Evolutionary conservation across 305 asterid genomes (phyloP), one percentile per base, ranked within the genome.

Genomic region (Solanum aculeatissimum): DNA sequence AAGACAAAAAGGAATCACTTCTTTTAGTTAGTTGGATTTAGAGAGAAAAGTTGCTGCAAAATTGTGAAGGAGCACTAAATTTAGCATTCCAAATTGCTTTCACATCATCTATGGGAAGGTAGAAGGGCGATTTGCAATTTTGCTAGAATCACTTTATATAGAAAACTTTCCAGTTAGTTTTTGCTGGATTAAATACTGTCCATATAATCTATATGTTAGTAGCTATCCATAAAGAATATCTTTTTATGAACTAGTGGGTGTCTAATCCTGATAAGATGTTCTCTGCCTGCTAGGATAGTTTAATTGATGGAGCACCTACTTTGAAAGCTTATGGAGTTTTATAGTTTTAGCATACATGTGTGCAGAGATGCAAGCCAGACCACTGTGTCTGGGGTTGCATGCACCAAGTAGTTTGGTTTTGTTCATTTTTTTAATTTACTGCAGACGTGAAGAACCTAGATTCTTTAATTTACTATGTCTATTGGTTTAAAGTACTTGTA

Each of bases 401-500:
- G 82, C 25, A 49, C 63, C 2, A 75, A 25, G n/a, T 75, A 5
- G 45, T 75, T 47, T 49, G 25, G 42, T 16, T 74, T 74, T 45
- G 60, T 23, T 45, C 42, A 9, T 74, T 15, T 74, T 14, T 35
- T 74, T 47, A 25, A 47, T 74, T 74, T 45, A 74, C 81, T 25
- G 42, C 42, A 45, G 60, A 74, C 7, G 32, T 71, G 15, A 74
- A 74, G 42, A 74, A 74, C 45, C 82, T 27, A 15, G 63, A 11
- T 75, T 49, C 57, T 47, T 63, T 49, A 74, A 23, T 71, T 74
- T 23, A 74, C 38, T 45, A 74, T 23, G 60, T 45, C 42, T 45
- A 7, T 13, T 72, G 80, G n/a, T 72, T 43, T 71, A 45, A 45
- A 82, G 83, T 87, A 88, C 83, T 86, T 86, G 58, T 65, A 42